Evolutionary conservation across 805 yeast species (phyloP).

Genomic region (Starmera quercuum): DNA sequence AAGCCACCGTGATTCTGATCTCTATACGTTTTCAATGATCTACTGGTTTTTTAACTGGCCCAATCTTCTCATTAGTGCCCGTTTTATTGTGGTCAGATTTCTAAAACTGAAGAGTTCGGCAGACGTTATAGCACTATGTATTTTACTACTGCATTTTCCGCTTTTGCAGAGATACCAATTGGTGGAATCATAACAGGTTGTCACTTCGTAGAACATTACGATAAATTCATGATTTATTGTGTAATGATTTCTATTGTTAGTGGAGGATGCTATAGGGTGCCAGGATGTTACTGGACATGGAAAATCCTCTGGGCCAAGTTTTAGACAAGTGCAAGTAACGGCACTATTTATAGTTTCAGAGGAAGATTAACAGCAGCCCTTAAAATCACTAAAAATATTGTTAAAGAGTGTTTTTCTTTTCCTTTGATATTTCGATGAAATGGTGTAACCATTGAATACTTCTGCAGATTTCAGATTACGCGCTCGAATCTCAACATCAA

Average conservation of each 20-base stretch:
- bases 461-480: no score
- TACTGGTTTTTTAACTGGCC: constrained; percentile 50
- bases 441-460: no score
- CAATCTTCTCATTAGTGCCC: constrained; percentile 47
- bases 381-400: no score
- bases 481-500: background rate
- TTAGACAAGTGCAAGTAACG: no score
- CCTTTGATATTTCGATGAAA: no score
- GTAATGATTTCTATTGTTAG: background rate
- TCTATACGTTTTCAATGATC: constrained; percentile 35
- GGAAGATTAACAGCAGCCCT: no score
- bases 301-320: no score
- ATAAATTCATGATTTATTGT: constrained; percentile 27
- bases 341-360: no score
- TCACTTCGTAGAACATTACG: constrained; percentile 25
- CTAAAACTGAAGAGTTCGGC: constrained; percentile 45
- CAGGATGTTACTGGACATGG: no score
- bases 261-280: background rate
- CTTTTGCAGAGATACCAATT: constrained; percentile 42
- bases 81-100: constrained; percentile 53
- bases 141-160: constrained; percentile 48
- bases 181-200: constrained; percentile 42
- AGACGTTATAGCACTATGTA: constrained; percentile 51
- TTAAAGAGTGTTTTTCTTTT: no score
- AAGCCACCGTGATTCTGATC: constrained; percentile 24